Base-by-base conservation (phyloP, 768 basidiomycete species). In the Macrolepiota albuminosa region DNA sequence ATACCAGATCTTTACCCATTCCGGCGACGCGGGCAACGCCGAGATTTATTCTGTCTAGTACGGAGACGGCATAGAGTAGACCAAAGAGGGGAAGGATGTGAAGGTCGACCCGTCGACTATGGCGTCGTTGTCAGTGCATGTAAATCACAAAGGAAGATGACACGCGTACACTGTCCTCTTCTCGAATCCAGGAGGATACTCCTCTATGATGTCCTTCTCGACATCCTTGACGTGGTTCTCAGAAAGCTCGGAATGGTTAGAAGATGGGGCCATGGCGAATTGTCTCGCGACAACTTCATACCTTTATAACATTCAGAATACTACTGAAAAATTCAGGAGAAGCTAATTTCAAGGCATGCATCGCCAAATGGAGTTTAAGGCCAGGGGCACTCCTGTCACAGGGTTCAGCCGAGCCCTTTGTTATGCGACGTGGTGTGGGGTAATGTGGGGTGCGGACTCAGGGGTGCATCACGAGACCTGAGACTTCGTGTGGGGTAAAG, bases 81-180 rank as follows among this genome's bases (percentile, higher is more conserved):
- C n/a, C n/a, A n/a, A n/a, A n/a, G n/a, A n/a, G n/a, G n/a, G n/a
- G n/a, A 11, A 76, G 64, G 67, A 75, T 70, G 54, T 72, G 68
- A 46, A 69, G 63, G 51, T 76, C 74, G 52, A 76, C 61, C 18
- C 58, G 64, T 37, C 72, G 69, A 53, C 75, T 54, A 42, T 11
- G 5, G 11, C 6, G 18, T 54, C 24, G 18, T 40, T 29, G 29
- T 40, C 18, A 13, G 26, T 29, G 33, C 9, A 34, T 10, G 10
- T 39, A n/a, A 6, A 42, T 8, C 29, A 42, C 1, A 4, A 42
- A 11, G 16, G 9, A 50, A 40, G 36, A 14, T 26, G 36, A 29
- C 1, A 1, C 26, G 18, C 52, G 37, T 53, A 53, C 52, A 53
- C 3, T 9, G 39, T 40, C 6, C n/a, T 53, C 39, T 40, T 53